Percentiles rank a stretch among this genome's conserved stretches.
Evolutionary conservation across 495 filamentous ascomycete genomes (phyloP).

Genomic region (Lasiosphaeria miniovina): DNA sequence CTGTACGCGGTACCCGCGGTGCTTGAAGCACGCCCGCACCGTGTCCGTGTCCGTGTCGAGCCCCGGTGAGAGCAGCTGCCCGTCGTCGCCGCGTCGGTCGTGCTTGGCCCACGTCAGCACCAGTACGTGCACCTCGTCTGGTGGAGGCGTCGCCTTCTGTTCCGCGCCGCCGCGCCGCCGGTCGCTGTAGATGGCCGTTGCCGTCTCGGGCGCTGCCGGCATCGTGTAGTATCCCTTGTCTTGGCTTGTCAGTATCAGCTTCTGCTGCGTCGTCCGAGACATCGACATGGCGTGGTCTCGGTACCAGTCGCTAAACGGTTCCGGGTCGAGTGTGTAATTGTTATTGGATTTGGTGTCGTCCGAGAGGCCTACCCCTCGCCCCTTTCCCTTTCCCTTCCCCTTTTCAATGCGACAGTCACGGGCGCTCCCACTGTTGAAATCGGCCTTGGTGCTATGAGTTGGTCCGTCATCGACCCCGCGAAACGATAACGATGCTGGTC

Average conservation of each 20-base stretch:
- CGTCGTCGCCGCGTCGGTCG: constrained; percentile 16
- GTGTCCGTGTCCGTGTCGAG: constrained; percentile 17
- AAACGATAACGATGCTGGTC: neutral
- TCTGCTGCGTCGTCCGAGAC: too few relatives aligned
- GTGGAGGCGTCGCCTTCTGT: constrained; percentile 8
- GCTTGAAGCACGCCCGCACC: constrained; percentile 22
- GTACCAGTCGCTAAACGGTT: neutral
- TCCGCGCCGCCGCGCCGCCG: neutral
- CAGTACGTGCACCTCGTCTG: constrained; percentile 23
- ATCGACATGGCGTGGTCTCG: neutral
- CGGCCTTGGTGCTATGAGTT: neutral
- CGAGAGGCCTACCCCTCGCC: constrained; percentile 14
- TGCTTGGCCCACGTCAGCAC: constrained; percentile 26
- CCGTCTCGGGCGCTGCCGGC: constrained; percentile 6
- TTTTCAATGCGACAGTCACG: constrained; percentile 4
- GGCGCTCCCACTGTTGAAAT: constrained; percentile 9
- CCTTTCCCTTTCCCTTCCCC: constrained; percentile 18
- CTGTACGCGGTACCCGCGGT: constrained; percentile 26
- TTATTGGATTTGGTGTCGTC: constrained; percentile 2
- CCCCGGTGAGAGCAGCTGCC: constrained; percentile 11
- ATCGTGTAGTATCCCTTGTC: neutral
- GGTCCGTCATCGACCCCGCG: neutral
- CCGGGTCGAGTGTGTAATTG: neutral
- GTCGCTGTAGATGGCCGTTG: neutral
- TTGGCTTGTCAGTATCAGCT: neutral